phyloP scores from a whole-genome alignment of 192 early-diverging fungal genomes.

The Lobosporangium transversale region DNA sequence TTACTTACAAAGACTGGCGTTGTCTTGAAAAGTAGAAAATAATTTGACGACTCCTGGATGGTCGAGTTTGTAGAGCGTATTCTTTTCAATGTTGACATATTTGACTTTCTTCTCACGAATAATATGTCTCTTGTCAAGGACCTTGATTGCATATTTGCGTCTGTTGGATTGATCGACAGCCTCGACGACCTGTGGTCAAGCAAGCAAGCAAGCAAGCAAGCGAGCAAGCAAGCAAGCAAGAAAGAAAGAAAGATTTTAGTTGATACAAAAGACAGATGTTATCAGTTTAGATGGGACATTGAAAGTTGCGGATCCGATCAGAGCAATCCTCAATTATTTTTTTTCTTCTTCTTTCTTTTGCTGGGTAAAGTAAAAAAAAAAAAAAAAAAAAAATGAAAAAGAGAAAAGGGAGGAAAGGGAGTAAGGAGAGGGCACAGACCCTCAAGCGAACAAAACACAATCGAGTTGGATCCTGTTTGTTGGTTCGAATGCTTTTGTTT shows the following conservation, averaged over 20 bases:
- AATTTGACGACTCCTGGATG: constrained; percentile 94
- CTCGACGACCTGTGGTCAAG: constrained; percentile 66
- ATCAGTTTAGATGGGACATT: too few relatives aligned
- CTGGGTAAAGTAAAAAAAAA: too few relatives aligned
- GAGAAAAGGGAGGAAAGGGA: too few relatives aligned
- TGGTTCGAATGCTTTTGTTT: too few relatives aligned
- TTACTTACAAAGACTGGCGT: constrained; percentile 78
- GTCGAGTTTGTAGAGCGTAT: constrained; percentile 83
- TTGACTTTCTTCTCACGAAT: constrained; percentile 96
- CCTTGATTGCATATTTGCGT: constrained; percentile 88
- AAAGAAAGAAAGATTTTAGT: neutral
- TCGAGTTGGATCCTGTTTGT: too few relatives aligned
- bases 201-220: neutral
- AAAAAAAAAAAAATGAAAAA: too few relatives aligned
- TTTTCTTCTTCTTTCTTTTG: too few relatives aligned
- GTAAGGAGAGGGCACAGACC: constrained; percentile 11
- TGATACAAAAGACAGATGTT: too few relatives aligned
- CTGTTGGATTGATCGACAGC: constrained; percentile 78
- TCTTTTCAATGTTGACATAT: constrained; percentile 95
- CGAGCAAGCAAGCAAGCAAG: neutral
- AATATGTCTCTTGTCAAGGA: constrained; percentile 87
- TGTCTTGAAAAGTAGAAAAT: constrained; percentile 97
- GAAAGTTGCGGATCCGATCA: too few relatives aligned
- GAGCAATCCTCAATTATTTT: too few relatives aligned
- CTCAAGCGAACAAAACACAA: neutral